A percentile compares a stretch with the other conserved stretches of the same genome.
phyloP scores from a whole-genome alignment of 1,139 yeast genomes.

The Blastobotrys proliferans region DNA sequence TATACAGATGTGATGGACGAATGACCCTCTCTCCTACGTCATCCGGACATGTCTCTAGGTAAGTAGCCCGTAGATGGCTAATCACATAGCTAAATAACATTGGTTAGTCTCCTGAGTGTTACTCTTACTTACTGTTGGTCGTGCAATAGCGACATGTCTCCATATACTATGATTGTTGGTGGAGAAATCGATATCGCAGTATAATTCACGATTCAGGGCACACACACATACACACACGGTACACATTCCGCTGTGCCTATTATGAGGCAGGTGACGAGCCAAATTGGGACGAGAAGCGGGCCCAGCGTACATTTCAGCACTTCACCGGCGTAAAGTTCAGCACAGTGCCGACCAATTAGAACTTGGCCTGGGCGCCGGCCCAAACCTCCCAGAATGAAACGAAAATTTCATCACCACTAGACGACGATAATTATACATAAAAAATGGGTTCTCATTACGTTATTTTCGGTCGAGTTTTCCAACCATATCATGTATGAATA shows the following conservation, averaged over 20 bases:
- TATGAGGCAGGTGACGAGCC: too few species aligned
- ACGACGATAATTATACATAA: too few species aligned
- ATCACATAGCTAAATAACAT: constrained; percentile 29
- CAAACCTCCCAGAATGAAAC: too few species aligned
- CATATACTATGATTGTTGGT: not conserved
- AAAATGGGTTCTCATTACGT: constrained; percentile 76
- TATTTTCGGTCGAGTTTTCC: constrained; percentile 71
- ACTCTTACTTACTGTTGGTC: constrained; percentile 27
- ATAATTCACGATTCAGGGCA: too few species aligned
- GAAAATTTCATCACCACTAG: too few species aligned
- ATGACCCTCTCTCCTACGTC: constrained; percentile 34
- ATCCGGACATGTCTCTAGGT: constrained; percentile 32
- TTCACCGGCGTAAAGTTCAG: not conserved
- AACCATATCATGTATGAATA: constrained; percentile 57
- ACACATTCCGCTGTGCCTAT: too few species aligned
- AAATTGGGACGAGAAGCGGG: too few species aligned
- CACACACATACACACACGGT: too few species aligned
- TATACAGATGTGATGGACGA: constrained; percentile 31
- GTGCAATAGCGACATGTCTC: constrained; percentile 29
- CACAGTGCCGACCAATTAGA: too few species aligned
- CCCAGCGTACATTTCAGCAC: not conserved
- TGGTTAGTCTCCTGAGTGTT: constrained; percentile 11
- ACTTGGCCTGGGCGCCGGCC: too few species aligned
- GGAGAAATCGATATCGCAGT: not conserved
- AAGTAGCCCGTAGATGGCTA: constrained; percentile 32